phyloP scores from a whole-genome alignment of 2,329 filamentous ascomycete species.

The Cytospora schulzeri region DNA sequence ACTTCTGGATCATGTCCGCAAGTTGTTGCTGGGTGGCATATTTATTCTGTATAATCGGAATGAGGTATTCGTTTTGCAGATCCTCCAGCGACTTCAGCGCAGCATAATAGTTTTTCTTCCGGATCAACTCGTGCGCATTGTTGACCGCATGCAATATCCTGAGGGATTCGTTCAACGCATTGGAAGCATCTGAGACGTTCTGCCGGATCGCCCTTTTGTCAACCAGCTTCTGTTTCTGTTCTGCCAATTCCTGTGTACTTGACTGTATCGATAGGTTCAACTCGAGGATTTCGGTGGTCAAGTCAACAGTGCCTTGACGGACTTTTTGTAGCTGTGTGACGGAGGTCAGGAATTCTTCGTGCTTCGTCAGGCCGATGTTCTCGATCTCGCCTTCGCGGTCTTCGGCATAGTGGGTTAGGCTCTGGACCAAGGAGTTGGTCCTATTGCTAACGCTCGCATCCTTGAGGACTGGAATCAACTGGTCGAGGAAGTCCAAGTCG shows the following conservation, averaged over 20 bases:
- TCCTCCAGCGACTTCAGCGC: constrained; percentile 93
- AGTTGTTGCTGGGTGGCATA: constrained; percentile 94
- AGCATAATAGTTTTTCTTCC: constrained; percentile 93
- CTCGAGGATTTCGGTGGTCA: constrained; percentile 89
- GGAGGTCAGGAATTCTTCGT: constrained; percentile 93
- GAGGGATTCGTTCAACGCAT: constrained; percentile 86
- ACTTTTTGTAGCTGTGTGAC: constrained; percentile 93
- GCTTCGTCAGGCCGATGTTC: constrained; percentile 89
- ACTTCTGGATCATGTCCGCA: constrained; percentile 93
- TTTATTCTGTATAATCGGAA: constrained; percentile 71
- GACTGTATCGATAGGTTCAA: constrained; percentile 93
- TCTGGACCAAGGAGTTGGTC: constrained; percentile 73
- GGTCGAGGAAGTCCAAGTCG: constrained; percentile 92
- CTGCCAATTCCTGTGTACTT: constrained; percentile 90
- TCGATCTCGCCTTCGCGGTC: constrained; percentile 92
- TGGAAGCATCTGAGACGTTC: constrained; percentile 91
- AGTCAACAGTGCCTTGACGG: constrained; percentile 82
- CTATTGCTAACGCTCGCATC: constrained; percentile 80
- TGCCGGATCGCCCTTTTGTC: constrained; percentile 90
- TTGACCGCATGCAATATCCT: constrained; percentile 93
- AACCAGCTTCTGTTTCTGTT: constrained; percentile 91
- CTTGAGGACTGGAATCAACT: constrained; percentile 90
- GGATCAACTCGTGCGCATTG: constrained; percentile 86
- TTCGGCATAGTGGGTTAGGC: constrained; percentile 77
- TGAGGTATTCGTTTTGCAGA: constrained; percentile 89